A percentile compares a stretch with the other conserved stretches of the same genome.
phyloP scores from a whole-genome alignment of 768 basidiomycete species.

The Austroboletus eburneus region DNA sequence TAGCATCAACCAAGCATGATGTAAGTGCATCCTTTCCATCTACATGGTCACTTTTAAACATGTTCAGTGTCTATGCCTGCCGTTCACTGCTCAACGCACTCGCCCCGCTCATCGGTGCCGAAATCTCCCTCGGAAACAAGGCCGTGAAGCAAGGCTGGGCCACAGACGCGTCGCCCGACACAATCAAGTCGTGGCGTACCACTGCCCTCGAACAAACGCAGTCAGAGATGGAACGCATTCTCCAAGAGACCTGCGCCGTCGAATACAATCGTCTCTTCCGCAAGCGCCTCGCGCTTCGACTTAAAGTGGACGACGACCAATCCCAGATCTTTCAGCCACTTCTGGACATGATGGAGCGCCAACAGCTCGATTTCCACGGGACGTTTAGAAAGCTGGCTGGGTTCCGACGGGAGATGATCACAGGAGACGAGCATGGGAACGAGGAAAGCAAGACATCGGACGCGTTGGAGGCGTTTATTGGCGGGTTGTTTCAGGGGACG shows the following conservation, averaged over 20 bases:
- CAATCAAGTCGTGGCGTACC: slow-evolving; percentile 58
- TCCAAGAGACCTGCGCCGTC: slow-evolving; percentile 52
- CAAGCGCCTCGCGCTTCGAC: slow-evolving; percentile 76
- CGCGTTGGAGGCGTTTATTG: slow-evolving; percentile 40
- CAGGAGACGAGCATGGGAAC: slow-evolving; percentile 7
- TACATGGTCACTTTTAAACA: slow-evolving; percentile 1
- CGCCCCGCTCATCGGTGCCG: slow-evolving; percentile 83
- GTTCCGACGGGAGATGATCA: slow-evolving; percentile 49
- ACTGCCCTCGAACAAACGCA: slow-evolving; percentile 49
- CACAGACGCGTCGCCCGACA: slow-evolving; percentile 43
- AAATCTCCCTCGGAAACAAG: slow-evolving; percentile 51
- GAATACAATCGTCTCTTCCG: slow-evolving; percentile 72
- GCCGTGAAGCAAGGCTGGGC: slow-evolving; percentile 61
- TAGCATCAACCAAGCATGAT: slow-evolving; percentile 79
- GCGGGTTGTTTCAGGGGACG: slow-evolving; percentile 42
- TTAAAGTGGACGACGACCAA: slow-evolving; percentile 56
- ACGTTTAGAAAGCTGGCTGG: slow-evolving; percentile 71
- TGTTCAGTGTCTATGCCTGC: slow-evolving; percentile 66
- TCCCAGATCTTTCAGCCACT: slow-evolving; percentile 57
- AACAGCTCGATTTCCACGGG: slow-evolving; percentile 83
- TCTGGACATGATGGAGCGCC: slow-evolving; percentile 66
- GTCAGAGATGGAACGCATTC: slow-evolving; percentile 57
- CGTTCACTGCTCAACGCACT: slow-evolving; percentile 73
- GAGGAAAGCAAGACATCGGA: background rate
- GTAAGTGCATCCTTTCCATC: slow-evolving; percentile 36